Base-by-base conservation (phyloP, 176 grass and related monocot species). In the Carex littledalei region DNA sequence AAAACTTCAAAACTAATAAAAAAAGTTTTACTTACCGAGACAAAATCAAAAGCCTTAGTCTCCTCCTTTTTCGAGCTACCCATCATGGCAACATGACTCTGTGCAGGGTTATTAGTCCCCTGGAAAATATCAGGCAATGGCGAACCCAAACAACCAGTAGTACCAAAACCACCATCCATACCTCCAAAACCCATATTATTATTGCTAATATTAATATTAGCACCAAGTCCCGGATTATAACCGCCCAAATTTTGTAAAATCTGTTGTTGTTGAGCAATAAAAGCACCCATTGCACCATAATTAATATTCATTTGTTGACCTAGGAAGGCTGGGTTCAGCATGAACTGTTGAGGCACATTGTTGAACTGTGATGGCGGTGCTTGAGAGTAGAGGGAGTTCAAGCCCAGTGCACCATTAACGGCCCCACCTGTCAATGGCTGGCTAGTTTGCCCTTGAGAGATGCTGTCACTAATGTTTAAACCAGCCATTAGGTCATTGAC, bases 1-100 rank as follows among this genome's bases (percentile, higher is more conserved):
- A 65, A 74, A 71, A 45, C 18, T 35, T 35, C 8, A 72, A 83
- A 67, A 87, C 1, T 37, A 39, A 39, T 57, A 50, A 56, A 83
- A 50, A 17, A 78, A 55, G 26, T 67, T 52, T 5, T 17, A 60
- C 88, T 80, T 99, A 99, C 97, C 87, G 91, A 92, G 72, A 99
- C 90, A 87, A 99, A 99, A 92, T 99, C 97, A 84, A 99, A 99
- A 91, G 97, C 97, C 92, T 88, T 99, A 20, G 88, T 99, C 35
- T 96, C 97, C 50, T 96, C 90, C 87, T 97, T 97, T 81, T 92
- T 99, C 6, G 90, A 74, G 73, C 65, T 96, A 63, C 81, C 90
- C 74, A 82, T 64, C 71, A 88, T 88, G 8, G 93, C 29, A 88
- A 88, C 85, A 87, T 94, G 90, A 80, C 74, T 94, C 84, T 87